Base-by-base conservation (phyloP, 768 basidiomycete species). In the Phaeotremella fagi region DNA sequence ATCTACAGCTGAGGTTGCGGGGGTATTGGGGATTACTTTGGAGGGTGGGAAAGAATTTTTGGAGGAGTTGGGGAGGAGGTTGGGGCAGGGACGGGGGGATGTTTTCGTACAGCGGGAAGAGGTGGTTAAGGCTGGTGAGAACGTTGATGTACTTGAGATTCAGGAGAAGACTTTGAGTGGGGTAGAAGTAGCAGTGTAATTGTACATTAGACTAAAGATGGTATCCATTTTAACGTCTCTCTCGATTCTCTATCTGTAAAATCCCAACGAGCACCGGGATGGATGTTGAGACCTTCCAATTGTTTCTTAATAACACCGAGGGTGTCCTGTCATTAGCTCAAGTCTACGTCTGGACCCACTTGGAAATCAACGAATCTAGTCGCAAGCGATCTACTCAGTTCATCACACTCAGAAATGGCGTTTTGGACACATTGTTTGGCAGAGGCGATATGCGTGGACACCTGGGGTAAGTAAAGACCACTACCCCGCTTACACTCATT, bases 1-100 rank as follows among this genome's bases (percentile, higher is more conserved):
- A 62, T 59, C 64, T 28, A 35, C 68, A 4, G 71, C 61, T 23
- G 66, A 72, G 27, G 64, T 66, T 6, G 54, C 68, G 5, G 58
- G 45, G 18, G 54, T 50, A 12, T 45, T 68, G 23, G 47, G 54
- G 15, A 50, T 65, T 4, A 9, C 35, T 9, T 15, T 61, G 4
- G 60, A 50, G 12, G 29, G 48, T 12, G 67, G 59, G 2, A 28
- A 33, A 33, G 49, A 33, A 15, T 28, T 69, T 1, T 48, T 63
- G 37, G 52, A 47, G 7, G 58, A 55, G 27, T 53, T 70, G 1
- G 52, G 42, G 33, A 41, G 22, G 36, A 57, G 57, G 18, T 41
- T 18, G 18, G 18, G 31, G 16, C 31, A 16, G 31, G 31, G 31
- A 33, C 16, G 31, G 16, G 16, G 9, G 31, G 31, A 33, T 33